phyloP scores from a whole-genome alignment of 73 alveolate species.

The Diophrys appendiculata region DNA sequence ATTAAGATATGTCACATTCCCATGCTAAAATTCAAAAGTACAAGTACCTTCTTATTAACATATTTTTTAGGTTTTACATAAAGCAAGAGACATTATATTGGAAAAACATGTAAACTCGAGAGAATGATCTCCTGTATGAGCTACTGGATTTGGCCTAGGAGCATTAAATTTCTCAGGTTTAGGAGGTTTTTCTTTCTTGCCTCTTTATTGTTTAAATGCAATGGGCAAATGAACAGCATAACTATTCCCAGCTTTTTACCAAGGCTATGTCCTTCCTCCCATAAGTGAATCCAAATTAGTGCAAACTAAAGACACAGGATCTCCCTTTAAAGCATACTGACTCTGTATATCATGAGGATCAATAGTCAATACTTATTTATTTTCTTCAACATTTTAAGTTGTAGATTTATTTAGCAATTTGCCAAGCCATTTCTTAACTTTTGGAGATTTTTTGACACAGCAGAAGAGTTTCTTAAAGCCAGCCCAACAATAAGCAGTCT shows the following conservation, averaged over 20 bases:
- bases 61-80: neutral
- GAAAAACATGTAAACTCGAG: neutral
- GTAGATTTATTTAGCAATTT: too few species aligned
- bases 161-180: too few species aligned
- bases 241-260: neutral
- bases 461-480: conserved; percentile 11
- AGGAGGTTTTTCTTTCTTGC: too few species aligned
- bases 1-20: neutral
- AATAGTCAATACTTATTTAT: neutral
- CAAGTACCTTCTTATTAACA: neutral
- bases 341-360: neutral
- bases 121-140: neutral
- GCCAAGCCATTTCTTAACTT: neutral
- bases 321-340: neutral
- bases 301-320: conserved; percentile 2
- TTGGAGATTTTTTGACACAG: conserved; percentile 2
- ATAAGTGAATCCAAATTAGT: neutral
- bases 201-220: too few species aligned
- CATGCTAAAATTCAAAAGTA: neutral
- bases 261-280: conserved; percentile 1
- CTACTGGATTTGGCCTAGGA: too few species aligned
- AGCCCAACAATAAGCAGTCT: conserved; percentile 8
- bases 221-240: neutral
- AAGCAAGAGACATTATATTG: neutral
- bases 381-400: too few species aligned